Evolutionary conservation across 495 filamentous ascomycete genomes (phyloP).

Genomic region (Podospora comata): DNA sequence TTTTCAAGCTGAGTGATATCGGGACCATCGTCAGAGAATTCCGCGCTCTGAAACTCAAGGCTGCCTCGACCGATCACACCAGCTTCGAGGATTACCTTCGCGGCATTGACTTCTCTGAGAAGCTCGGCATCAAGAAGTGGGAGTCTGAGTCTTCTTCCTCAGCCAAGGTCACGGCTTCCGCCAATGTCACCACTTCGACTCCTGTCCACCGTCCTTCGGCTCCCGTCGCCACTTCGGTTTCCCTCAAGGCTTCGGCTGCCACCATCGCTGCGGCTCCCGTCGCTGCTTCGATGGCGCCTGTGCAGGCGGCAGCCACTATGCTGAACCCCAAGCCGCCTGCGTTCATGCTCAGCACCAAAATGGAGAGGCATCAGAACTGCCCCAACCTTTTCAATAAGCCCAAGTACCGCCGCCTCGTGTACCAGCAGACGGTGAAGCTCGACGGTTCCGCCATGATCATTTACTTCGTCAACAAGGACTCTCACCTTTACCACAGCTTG

Average conservation of each 20-base stretch:
- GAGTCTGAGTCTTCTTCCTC: no score
- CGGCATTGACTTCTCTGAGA: background rate
- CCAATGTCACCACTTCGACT: background rate
- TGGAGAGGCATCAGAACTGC: slow-evolving; percentile 29
- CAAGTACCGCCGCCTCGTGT: slow-evolving; percentile 21
- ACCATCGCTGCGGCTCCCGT: background rate
- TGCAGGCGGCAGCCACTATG: background rate
- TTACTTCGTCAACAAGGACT: slow-evolving; percentile 23
- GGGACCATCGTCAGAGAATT: slow-evolving; percentile 5
- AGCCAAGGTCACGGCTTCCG: no score
- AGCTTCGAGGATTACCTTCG: background rate
- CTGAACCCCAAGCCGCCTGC: slow-evolving; percentile 11
- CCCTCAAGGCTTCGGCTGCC: background rate
- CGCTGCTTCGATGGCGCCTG: background rate
- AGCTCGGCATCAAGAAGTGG: background rate
- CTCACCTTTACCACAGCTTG: slow-evolving; percentile 13
- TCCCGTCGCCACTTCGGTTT: background rate
- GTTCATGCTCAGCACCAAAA: slow-evolving; percentile 27
- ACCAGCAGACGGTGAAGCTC: slow-evolving; percentile 30
- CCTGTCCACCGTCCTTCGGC: no score
- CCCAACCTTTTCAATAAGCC: slow-evolving; percentile 30
- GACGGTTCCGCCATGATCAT: slow-evolving; percentile 26
- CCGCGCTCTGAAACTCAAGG: background rate
- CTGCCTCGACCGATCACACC: background rate
- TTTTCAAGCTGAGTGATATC: slow-evolving; percentile 18